Percentiles rank a stretch among this genome's conserved stretches.
Conservation (phyloP, 1,139 yeast species). For the Sugiyamaella sp. region DNA sequence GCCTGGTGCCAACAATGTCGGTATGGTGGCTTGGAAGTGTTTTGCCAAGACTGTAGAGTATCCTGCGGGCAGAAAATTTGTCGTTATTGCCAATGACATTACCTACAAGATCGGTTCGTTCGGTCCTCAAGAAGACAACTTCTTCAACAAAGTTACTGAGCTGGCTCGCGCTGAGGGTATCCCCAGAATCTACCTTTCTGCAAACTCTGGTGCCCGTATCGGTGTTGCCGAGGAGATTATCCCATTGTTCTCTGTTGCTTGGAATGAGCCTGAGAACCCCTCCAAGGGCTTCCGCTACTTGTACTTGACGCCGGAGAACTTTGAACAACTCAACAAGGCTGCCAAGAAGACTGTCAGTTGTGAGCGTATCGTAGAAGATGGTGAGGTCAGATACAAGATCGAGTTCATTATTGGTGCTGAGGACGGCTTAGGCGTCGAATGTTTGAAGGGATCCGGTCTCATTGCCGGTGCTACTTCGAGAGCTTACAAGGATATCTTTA, state of each 20-base stretch:
- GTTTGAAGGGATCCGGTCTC: slow-evolving; percentile 95
- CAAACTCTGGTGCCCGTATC: slow-evolving; percentile 98
- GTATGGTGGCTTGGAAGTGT: slow-evolving; percentile 97
- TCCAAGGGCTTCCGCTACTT: slow-evolving; percentile 88
- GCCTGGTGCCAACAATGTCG: slow-evolving; percentile 92
- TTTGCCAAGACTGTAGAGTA: slow-evolving; percentile 94
- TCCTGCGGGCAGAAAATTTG: slow-evolving; percentile 92
- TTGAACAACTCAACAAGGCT: slow-evolving; percentile 60
- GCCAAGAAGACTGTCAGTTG: slow-evolving; percentile 61
- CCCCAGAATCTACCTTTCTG: slow-evolving; percentile 93
- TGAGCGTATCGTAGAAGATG: slow-evolving; percentile 80
- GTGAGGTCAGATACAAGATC: slow-evolving; percentile 79
- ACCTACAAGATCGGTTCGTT: slow-evolving; percentile 98
- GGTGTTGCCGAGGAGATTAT: slow-evolving; percentile 96
- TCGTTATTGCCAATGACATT: slow-evolving; percentile 93
- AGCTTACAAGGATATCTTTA: slow-evolving; percentile 96
- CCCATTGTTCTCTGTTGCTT: slow-evolving; percentile 86
- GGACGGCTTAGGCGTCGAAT: slow-evolving; percentile 97
- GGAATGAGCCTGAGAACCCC: slow-evolving; percentile 79
- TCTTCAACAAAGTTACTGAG: slow-evolving; percentile 90
- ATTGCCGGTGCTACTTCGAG: slow-evolving; percentile 98
- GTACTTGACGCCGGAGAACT: slow-evolving; percentile 73
- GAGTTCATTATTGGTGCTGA: slow-evolving; percentile 89
- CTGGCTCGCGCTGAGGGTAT: slow-evolving; percentile 87
- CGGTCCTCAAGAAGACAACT: slow-evolving; percentile 95